Base-by-base conservation (phyloP, 805 yeast species). In the Metschnikowia anglica region DNA sequence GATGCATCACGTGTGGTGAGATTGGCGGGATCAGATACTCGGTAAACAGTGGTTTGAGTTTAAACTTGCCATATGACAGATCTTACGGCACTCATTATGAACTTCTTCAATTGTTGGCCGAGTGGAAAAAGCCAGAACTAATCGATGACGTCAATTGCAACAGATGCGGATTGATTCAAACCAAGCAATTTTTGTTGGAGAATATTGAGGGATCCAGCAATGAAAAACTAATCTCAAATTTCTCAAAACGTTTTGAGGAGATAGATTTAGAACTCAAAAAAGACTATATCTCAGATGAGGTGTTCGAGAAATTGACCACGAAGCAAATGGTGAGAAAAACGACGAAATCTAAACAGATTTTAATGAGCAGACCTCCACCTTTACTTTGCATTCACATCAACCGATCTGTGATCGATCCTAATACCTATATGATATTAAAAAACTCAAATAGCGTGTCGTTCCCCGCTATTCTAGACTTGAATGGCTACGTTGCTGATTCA, bases 131-230 rank as follows among this genome's bases (percentile, higher is more conserved):
- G 43, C 87, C 90, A 29, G 99, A 91, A 59, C 79, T 85, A 17
- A 89, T 91, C 45, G 90, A 88, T 52, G 96, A 89, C 34, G 99
- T 91, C 27, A 91, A 89, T 63, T 91, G 99, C 69, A 88, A 90
- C 58, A 74, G 98, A 55, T 91, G 98, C 70, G 91, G 95, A 2
- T 70, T 91, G 51, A 62, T 63, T 21, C 81, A 81, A 45, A 82
- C 86, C 10, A 66, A 63, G 39, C 73, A 70, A n/a, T 80, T 74
- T 48, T 63, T 83, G 25, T 39, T 53, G 15, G 68, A 61, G 12
- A 74, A 75, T 48, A 39, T 74, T 3, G 52, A 54, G 70, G 48
- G 73, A 81, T 37, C 70, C 72, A 34, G 50, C 47, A 60, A 53
- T 34, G 66, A 58, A 2, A 64, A 61, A 41, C 48, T 69, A 10